These are phyloP conservation scores for Antitrichia curtipendula DNA, from an alignment of 225 moss, liverwort and hornwort genomes.

Conservation along the genomic window DNA sequence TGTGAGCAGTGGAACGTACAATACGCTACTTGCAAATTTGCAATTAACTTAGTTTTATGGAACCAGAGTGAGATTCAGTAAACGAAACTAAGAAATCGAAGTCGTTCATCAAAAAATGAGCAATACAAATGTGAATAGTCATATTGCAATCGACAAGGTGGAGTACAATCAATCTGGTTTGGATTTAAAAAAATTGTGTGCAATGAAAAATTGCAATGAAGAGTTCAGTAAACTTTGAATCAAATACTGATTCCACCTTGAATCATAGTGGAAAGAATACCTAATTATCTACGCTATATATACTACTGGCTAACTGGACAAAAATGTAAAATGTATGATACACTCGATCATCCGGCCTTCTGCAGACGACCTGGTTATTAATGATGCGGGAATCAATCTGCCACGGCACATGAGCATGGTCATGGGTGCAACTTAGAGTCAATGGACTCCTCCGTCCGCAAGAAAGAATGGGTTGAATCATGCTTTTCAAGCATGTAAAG, in stretches of 20 bases:
- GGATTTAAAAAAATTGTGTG: not conserved
- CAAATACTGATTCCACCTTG: conserved; percentile 6
- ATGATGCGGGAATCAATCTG: conserved; percentile 1
- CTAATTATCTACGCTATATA: not conserved
- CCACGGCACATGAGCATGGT: not conserved
- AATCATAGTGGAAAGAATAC: conserved; percentile 20
- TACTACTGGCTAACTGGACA: not conserved
- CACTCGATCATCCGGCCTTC: not conserved
- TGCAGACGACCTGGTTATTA: conserved; percentile 13
- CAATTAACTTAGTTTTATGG: not conserved
- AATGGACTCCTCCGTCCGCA: conserved; percentile 12
- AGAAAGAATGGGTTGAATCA: conserved; percentile 9
- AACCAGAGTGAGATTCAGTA: not conserved
- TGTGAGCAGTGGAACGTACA: not conserved
- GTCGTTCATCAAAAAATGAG: not conserved
- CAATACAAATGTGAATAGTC: not conserved
- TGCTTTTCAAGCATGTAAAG: not conserved
- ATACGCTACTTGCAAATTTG: not conserved
- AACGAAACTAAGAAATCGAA: not conserved
- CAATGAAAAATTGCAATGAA: conserved; percentile 19
- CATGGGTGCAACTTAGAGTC: not conserved
- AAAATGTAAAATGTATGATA: not conserved
- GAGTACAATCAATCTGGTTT: not conserved
- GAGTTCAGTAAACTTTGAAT: conserved; percentile 1
- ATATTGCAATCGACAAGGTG: not conserved